phyloP scores from a whole-genome alignment of 2,329 filamentous ascomycete species.

The Cryphonectria radicalis region DNA sequence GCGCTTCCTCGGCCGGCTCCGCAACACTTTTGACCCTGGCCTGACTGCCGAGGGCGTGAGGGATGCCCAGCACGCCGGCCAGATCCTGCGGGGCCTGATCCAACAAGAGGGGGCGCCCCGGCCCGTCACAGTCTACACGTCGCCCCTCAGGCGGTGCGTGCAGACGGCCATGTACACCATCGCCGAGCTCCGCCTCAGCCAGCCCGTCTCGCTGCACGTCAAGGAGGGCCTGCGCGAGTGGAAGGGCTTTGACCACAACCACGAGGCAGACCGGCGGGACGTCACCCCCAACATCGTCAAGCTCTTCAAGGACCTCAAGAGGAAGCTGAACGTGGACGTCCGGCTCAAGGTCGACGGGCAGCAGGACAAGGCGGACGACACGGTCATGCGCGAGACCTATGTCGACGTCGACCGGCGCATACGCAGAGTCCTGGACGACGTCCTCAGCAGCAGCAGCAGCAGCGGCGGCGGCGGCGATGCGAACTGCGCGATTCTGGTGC shows the following conservation, averaged over 20 bases:
- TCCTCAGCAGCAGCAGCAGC: slow-evolving; percentile 9
- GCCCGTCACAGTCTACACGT: slow-evolving; percentile 17
- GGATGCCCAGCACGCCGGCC: slow-evolving; percentile 4
- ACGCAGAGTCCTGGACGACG: slow-evolving; percentile 21
- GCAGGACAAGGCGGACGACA: slow-evolving; percentile 8
- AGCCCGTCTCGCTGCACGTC: slow-evolving; percentile 3
- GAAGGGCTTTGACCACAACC: slow-evolving; percentile 25
- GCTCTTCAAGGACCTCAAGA: slow-evolving; percentile 1
- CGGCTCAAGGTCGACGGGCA: neutral
- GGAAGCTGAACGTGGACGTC: neutral
- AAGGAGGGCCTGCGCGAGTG: slow-evolving; percentile 29
- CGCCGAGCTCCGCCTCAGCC: neutral
- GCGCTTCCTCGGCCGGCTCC: slow-evolving; percentile 19
- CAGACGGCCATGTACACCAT: slow-evolving; percentile 22
- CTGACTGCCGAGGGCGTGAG: slow-evolving; percentile 2
- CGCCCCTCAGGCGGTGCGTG: slow-evolving; percentile 25
- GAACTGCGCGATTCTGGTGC: slow-evolving; percentile 19
- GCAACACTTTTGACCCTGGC: slow-evolving; percentile 17
- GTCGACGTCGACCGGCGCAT: slow-evolving; percentile 24
- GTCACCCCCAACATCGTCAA: neutral
- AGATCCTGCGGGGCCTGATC: slow-evolving; percentile 1
- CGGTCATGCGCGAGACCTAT: slow-evolving; percentile 20
- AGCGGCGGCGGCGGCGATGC: neutral
- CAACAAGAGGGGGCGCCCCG: neutral
- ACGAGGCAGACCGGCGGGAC: slow-evolving; percentile 21